A percentile compares a stretch with the other conserved stretches of the same genome.
Conservation (phyloP, 2,329 filamentous ascomycete species). For the Pseudonectria foliicola region DNA sequence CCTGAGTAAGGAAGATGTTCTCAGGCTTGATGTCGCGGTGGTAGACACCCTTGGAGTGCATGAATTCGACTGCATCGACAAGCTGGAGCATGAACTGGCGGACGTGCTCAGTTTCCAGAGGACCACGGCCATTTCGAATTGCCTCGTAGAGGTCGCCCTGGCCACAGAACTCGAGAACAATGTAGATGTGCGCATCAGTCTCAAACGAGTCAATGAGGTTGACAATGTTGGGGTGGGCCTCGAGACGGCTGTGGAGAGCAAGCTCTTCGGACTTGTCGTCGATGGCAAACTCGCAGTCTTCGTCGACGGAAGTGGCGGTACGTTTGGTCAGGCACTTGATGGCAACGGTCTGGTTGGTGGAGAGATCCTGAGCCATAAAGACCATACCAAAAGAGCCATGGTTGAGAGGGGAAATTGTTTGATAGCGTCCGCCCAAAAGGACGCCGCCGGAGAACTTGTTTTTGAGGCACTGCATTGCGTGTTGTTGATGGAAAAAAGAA, state of each 20-base stretch:
- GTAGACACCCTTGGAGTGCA: conserved; percentile 85
- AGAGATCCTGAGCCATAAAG: conserved; percentile 78
- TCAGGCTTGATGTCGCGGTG: conserved; percentile 99
- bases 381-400: conserved; percentile 99
- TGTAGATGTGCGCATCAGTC: conserved; percentile 80
- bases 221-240: conserved; percentile 83
- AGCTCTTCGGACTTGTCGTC: conserved; percentile 81
- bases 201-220: conserved; percentile 88
- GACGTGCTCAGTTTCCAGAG: conserved; percentile 91
- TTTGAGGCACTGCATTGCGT: conserved; percentile 73
- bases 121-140: conserved; percentile 81
- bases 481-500: conserved; percentile 10
- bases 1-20: conserved; percentile 90
- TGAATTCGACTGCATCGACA: conserved; percentile 79
- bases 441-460: conserved; percentile 73
- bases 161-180: conserved; percentile 91
- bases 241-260: conserved; percentile 71
- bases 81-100: conserved; percentile 96
- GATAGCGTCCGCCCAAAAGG: conserved; percentile 81
- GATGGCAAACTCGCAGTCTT: conserved; percentile 58
- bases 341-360: conserved; percentile 73
- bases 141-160: conserved; percentile 97
- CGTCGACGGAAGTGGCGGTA: conserved; percentile 53
- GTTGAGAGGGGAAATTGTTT: conserved; percentile 89
- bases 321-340: conserved; percentile 95